Percentiles rank a stretch among this genome's conserved stretches.
phyloP scores from a whole-genome alignment of 2,329 filamentous ascomycete species.

The Didymella keratinophila region DNA sequence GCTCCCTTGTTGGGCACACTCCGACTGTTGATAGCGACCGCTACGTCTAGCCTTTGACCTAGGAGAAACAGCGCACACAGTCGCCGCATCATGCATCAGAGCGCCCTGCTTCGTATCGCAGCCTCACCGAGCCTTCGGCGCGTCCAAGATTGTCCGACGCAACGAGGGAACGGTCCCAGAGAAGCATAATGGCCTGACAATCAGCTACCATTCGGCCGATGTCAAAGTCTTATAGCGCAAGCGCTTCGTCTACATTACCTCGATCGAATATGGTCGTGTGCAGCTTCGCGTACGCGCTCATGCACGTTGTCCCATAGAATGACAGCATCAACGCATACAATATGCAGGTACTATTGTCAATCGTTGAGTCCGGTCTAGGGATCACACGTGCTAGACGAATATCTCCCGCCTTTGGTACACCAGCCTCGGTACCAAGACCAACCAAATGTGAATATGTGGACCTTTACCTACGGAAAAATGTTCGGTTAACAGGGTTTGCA shows the following conservation, averaged over 20 bases:
- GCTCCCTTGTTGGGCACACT: background rate
- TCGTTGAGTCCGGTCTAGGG: background rate
- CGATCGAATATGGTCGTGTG: background rate
- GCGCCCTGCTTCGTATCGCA: background rate
- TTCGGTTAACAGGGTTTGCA: constrained; percentile 9
- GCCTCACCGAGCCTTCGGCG: constrained; percentile 1
- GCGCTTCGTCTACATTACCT: background rate
- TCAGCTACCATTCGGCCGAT: background rate
- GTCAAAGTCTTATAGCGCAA: background rate
- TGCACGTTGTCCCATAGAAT: background rate
- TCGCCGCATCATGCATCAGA: background rate
- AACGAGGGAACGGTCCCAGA: background rate
- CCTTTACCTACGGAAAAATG: background rate
- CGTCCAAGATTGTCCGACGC: background rate
- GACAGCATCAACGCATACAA: constrained; percentile 4
- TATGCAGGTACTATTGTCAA: constrained; percentile 6
- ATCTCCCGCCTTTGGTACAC: constrained; percentile 2
- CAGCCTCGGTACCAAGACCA: constrained; percentile 8
- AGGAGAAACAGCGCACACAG: background rate
- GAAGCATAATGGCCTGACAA: background rate
- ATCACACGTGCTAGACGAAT: background rate
- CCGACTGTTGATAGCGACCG: background rate
- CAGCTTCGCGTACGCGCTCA: background rate
- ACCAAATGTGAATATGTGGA: background rate
- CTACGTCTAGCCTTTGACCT: background rate